Conservation (phyloP, 73 alveolate genomes). For the Breviolum minutum region DNA sequence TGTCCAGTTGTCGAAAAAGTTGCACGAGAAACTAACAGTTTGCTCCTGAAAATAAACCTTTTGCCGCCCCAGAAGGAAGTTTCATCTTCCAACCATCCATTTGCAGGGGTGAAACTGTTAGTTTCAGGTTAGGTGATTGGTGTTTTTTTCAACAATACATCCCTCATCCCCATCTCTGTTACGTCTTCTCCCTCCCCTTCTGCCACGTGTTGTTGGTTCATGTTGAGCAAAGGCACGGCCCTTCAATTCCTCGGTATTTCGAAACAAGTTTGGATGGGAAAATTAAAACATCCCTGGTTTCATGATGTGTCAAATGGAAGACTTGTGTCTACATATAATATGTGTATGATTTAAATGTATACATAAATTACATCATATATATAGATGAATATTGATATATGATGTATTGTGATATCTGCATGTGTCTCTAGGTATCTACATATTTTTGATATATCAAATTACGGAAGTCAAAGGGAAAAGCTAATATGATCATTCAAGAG, state of each 20-base stretch:
- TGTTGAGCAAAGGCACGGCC: conserved; percentile 2
- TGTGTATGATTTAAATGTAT: background rate
- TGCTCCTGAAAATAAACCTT: too few relatives aligned
- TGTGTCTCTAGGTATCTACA: background rate
- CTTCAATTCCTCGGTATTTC: background rate
- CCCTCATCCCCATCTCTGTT: too few relatives aligned
- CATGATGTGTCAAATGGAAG: background rate
- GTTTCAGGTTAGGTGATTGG: too few relatives aligned
- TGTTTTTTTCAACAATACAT: too few relatives aligned
- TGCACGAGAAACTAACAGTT: too few relatives aligned
- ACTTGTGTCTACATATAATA: background rate
- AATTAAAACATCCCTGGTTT: background rate
- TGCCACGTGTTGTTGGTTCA: too few relatives aligned
- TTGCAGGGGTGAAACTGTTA: too few relatives aligned
- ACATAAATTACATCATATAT: background rate
- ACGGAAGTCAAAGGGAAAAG: background rate
- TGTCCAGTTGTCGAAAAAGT: too few relatives aligned
- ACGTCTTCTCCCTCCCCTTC: too few relatives aligned
- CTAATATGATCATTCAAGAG: background rate
- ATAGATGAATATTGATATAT: background rate
- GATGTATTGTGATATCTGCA: background rate
- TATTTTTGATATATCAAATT: background rate
- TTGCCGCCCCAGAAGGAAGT: too few relatives aligned
- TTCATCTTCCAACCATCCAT: too few relatives aligned
- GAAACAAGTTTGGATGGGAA: background rate